These are phyloP conservation scores for Clonostachys rosea DNA, from an alignment of 2,329 filamentous ascomycete species.

Conservation along the genomic window DNA sequence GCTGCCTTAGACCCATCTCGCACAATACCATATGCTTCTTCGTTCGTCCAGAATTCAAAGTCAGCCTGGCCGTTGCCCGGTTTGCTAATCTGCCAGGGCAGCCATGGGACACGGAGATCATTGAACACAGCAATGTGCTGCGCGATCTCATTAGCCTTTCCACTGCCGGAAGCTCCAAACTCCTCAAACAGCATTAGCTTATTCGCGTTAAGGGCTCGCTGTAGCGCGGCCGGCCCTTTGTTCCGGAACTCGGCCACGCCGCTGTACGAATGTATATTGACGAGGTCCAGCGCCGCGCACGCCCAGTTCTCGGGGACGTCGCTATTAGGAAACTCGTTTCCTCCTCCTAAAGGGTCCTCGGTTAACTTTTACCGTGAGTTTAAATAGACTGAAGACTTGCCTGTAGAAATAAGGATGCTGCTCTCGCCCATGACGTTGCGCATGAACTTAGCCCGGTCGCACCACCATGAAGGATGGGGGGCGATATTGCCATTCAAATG, in stretches of 20 bases:
- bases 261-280: conserved; percentile 2
- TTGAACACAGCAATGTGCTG: conserved; percentile 1
- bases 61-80: conserved; percentile 1
- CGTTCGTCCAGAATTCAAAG: conserved; percentile 3
- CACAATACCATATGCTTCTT: background rate
- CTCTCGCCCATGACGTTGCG: conserved; percentile 1
- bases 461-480: conserved; percentile 2
- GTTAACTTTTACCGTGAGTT: background rate
- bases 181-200: conserved; percentile 2
- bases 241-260: conserved; percentile 1
- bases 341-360: background rate
- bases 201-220: conserved; percentile 1
- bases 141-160: background rate
- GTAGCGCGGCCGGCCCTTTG: background rate
- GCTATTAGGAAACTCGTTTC: conserved; percentile 2
- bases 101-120: conserved; percentile 2
- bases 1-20: background rate
- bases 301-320: conserved; percentile 2
- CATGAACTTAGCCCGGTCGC: conserved; percentile 2
- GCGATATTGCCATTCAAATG: conserved; percentile 1
- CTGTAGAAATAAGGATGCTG: conserved; percentile 1
- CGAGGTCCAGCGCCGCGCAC: background rate
- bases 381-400: background rate
- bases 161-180: conserved; percentile 1
- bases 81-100: conserved; percentile 3